Base-by-base conservation (phyloP, 202 grass and related monocot genomes). In the Sporobolus alterniflorus region DNA sequence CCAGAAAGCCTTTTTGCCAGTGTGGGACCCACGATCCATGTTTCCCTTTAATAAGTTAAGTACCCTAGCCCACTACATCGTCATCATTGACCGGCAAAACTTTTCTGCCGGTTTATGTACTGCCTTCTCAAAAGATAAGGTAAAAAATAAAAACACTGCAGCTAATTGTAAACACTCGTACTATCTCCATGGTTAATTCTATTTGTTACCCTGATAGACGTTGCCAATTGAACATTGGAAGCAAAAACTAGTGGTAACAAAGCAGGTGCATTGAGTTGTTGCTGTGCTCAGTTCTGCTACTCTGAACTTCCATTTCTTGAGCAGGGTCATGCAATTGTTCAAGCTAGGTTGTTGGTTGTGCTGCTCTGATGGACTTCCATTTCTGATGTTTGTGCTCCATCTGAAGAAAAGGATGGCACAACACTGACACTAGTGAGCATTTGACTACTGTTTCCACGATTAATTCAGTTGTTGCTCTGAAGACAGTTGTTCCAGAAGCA, bases 1-100 rank as follows among this genome's bases (percentile, higher is more conserved):
- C 55, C 42, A 51, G 52, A 11, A 78, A 54, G 12, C 17, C 42
- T 71, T 71, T 83, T 64, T 71, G 41, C 65, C 29, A 56, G 2
- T 9, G 68, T 73, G 67, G 55, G 75, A 32, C 75, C 83, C 68
- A 44, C 34, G 30, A 21, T 50, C 25, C 34, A 63, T 42, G 75
- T 72, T 78, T 72, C 59, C 34, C 55, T 18, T 51, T 32, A 21
- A 51, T 84, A 78, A 49, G 42, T 65, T 67, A 75, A 77, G 64
- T 64, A 85, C 67, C 83, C n/a, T 65, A 34, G 55, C 6, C 67
- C 30, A 31, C 71, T 46, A 7, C 81, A 75, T 24, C 71, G 66
- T 42, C 70, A 75, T 65, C n/a, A 67, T 28, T 52, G 46, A 55
- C 63, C 50, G 18, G n/a, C 31, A 64, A 64, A 64, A 33, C 2